A percentile compares a stretch with the other conserved stretches of the same genome.
Conservation (phyloP, 495 filamentous ascomycete species). For the Penicillium bovifimosum region DNA sequence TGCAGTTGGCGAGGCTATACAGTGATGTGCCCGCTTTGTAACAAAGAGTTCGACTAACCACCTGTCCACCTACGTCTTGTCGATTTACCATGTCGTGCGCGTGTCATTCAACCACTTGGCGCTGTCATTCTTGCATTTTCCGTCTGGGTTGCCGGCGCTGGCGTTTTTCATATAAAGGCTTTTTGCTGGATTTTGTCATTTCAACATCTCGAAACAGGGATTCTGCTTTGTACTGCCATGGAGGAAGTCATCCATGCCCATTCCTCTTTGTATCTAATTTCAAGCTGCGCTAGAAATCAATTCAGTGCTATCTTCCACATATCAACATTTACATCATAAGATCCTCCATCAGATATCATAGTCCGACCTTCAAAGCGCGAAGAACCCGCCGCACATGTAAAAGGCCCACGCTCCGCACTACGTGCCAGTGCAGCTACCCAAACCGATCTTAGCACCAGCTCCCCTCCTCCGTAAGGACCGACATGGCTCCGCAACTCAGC, state of each 20-base stretch:
- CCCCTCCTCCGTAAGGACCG: not conserved
- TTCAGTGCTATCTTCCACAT: not conserved
- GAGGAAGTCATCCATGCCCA: not conserved
- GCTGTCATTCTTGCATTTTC: constrained; percentile 19
- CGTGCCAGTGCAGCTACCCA: not conserved
- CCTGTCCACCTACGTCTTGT: not conserved
- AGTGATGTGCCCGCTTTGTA: constrained; percentile 14
- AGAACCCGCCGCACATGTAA: not conserved
- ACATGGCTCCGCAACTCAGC: not conserved
- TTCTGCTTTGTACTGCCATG: constrained; percentile 17
- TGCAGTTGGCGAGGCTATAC: constrained; percentile 24
- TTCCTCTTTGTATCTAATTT: not conserved
- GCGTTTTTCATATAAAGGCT: constrained; percentile 8
- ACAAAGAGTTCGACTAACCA: constrained; percentile 1
- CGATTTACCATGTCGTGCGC: not conserved
- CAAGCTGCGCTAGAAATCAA: constrained; percentile 5
- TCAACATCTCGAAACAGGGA: constrained; percentile 8
- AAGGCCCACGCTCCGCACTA: not conserved
- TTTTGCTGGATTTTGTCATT: constrained; percentile 14
- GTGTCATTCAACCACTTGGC: constrained; percentile 13
- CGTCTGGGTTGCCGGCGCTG: constrained; percentile 11
- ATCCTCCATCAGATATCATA: not conserved
- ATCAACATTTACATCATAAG: not conserved
- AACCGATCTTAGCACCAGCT: not conserved
- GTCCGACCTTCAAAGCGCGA: not conserved